These are phyloP conservation scores for Coemansia sp. DNA, from an alignment of 192 early-diverging fungal genomes.

Conservation along the genomic window DNA sequence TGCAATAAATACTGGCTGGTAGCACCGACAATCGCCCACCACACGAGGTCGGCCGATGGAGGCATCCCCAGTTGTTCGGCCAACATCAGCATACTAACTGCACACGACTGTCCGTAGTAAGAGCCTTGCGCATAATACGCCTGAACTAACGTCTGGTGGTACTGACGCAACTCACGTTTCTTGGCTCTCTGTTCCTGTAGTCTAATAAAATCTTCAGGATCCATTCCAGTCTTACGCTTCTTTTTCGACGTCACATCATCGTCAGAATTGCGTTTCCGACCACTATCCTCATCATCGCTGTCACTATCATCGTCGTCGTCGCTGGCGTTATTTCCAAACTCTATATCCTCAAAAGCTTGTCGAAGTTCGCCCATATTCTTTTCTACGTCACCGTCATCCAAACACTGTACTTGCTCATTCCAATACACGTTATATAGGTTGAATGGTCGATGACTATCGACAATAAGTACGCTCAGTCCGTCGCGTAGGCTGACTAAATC, in stretches of 20 bases:
- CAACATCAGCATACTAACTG: slow-evolving; percentile 73
- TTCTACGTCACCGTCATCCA: slow-evolving; percentile 87
- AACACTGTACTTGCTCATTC: slow-evolving; percentile 75
- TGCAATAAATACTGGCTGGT: slow-evolving; percentile 80
- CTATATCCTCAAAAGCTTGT: slow-evolving; percentile 64
- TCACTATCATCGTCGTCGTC: slow-evolving; percentile 20
- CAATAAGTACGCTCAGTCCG: slow-evolving; percentile 71
- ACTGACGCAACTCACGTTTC: slow-evolving; percentile 37
- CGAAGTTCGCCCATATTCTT: slow-evolving; percentile 65
- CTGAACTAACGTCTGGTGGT: slow-evolving; percentile 58
- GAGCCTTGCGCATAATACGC: slow-evolving; percentile 84
- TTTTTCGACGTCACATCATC: slow-evolving; percentile 3
- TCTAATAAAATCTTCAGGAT: slow-evolving; percentile 56
- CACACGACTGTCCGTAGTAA: slow-evolving; percentile 75
- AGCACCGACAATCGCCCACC: slow-evolving; percentile 85
- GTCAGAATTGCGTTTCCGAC: background rate
- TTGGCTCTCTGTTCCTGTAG: slow-evolving; percentile 40
- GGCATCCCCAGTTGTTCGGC: slow-evolving; percentile 73
- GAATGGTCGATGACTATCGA: slow-evolving; percentile 89
- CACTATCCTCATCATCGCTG: slow-evolving; percentile 7
- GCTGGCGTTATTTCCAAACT: slow-evolving; percentile 31
- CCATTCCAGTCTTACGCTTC: slow-evolving; percentile 25
- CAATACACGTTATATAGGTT: slow-evolving; percentile 83
- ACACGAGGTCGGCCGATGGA: slow-evolving; percentile 69
- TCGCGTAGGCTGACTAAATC: slow-evolving; percentile 62